phyloP scores from a whole-genome alignment of 2,329 filamentous ascomycete genomes.

The Diaporthe vexans region DNA sequence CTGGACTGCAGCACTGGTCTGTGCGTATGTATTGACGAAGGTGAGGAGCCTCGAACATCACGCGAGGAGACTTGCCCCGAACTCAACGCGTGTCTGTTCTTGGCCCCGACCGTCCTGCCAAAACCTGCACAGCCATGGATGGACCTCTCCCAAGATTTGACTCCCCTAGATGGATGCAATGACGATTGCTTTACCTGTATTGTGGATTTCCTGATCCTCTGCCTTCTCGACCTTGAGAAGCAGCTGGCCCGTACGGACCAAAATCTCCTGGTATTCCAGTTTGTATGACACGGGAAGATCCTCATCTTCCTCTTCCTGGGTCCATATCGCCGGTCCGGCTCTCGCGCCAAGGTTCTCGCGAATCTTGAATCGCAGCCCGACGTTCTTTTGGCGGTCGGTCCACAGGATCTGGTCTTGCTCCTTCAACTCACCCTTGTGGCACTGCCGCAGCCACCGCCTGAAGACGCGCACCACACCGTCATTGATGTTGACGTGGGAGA shows the following conservation, averaged over 20 bases:
- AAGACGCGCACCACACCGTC: conserved; percentile 80
- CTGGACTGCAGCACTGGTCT: conserved; percentile 35
- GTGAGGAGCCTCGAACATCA: conserved; percentile 7
- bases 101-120: conserved; percentile 7
- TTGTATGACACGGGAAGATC: conserved; percentile 78
- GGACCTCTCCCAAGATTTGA: conserved; percentile 36
- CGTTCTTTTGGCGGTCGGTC: conserved; percentile 73
- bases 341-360: conserved; percentile 68
- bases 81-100: conserved; percentile 33
- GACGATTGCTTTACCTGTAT: conserved; percentile 76
- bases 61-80: conserved; percentile 41
- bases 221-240: conserved; percentile 77
- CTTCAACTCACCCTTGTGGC: conserved; percentile 59
- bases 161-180: conserved; percentile 63
- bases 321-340: conserved; percentile 45
- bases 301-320: conserved; percentile 59
- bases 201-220: conserved; percentile 69
- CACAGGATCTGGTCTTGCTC: conserved; percentile 69
- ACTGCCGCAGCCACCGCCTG: conserved; percentile 76
- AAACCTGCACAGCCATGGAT: not conserved
- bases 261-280: conserved; percentile 79
- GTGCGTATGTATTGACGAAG: conserved; percentile 7
- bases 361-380: conserved; percentile 79
- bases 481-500: conserved; percentile 74
- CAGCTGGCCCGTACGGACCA: conserved; percentile 74